These are phyloP conservation scores for Suaeda aralocaspica DNA, from an alignment of 148 eudicot species.

Conservation along the genomic window DNA sequence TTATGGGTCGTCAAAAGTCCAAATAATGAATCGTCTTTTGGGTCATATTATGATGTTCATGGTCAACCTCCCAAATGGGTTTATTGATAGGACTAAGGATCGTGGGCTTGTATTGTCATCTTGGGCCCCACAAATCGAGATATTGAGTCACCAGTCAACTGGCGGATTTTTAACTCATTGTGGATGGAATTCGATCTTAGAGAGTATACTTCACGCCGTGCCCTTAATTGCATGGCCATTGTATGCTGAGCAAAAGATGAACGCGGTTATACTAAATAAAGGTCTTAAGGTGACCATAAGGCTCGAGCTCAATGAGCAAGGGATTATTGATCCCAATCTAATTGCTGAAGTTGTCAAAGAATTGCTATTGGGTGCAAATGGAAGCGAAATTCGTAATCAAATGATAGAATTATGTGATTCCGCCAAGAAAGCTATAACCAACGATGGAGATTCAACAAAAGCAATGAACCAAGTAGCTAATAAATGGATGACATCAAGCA, in stretches of 20 bases:
- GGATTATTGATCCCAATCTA: slow-evolving; percentile 22
- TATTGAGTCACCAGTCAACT: slow-evolving; percentile 30
- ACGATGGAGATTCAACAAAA: slow-evolving; percentile 22
- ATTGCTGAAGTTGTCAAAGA: slow-evolving; percentile 18
- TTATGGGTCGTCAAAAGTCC: slow-evolving; percentile 52
- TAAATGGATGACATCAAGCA: background rate
- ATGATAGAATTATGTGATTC: slow-evolving; percentile 19
- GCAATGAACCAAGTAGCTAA: slow-evolving; percentile 3
- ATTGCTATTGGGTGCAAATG: slow-evolving; percentile 24
- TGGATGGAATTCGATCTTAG: slow-evolving; percentile 51
- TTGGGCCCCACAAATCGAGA: slow-evolving; percentile 44
- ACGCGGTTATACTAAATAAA: slow-evolving; percentile 28
- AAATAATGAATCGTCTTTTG: slow-evolving; percentile 16
- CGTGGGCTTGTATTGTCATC: slow-evolving; percentile 32
- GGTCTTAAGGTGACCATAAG: slow-evolving; percentile 33
- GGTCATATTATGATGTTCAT: slow-evolving; percentile 1
- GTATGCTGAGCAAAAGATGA: slow-evolving; percentile 44
- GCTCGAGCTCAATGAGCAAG: slow-evolving; percentile 14
- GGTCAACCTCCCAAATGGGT: slow-evolving; percentile 34
- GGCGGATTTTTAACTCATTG: slow-evolving; percentile 51
- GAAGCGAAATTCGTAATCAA: background rate
- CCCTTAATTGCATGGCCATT: slow-evolving; percentile 49
- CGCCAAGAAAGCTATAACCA: slow-evolving; percentile 13
- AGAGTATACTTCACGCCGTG: slow-evolving; percentile 33
- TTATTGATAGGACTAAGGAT: slow-evolving; percentile 26